Evolutionary conservation across 1,284 basidiomycete genomes (phyloP), one percentile per base, ranked within the genome.

Genomic region (Amylostereum chailletii): DNA sequence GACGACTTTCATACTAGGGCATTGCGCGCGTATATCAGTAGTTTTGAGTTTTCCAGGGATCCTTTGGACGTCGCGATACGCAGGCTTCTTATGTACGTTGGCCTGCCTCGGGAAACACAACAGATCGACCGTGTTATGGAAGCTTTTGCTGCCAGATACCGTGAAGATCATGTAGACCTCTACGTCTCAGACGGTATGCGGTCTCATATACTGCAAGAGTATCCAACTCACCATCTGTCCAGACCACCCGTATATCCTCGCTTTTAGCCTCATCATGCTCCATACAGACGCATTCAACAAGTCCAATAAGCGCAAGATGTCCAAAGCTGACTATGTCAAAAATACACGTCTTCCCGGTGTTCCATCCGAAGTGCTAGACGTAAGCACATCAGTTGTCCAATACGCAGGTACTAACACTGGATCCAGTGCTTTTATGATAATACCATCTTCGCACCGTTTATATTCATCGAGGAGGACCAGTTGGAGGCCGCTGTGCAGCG

Each of bases 71-170:
- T 99, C 39, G 91, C 96, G 4, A 68, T 99, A 43, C 86, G 96
- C 34, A 86, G 85, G 60, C 66, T 99, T 49, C 76, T 99, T 36
- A 93, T 98, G 88, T 83, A 93, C 58, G 81, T 96, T 44, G 83
- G 87, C 46, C 75, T 99, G 45, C 95, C 95, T 3, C 79, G 85
- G 53, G 95, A 99, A 71, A 98, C 95, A 0, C 96, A 99, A 64
- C 95, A 99, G 67, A 99, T 99, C 53, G 96, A 99, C 66, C 80
- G 95, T 47, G 90, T 98, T 46, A 92, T 99, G 63, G 94, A 98
- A 67, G 90, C 90, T 0, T 99, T 99, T 66, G 89, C 95, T 5
- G 75, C 74, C 47, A 79, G 89, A 50, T 99, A 98, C 67, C 71
- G 81, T 51, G 71, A 79, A 50, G 94, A 92, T 67, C 96, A 99